These are phyloP conservation scores for Bruguiera gymnorhiza DNA, from an alignment of 345 rosid genomes.

Conservation along the genomic window DNA sequence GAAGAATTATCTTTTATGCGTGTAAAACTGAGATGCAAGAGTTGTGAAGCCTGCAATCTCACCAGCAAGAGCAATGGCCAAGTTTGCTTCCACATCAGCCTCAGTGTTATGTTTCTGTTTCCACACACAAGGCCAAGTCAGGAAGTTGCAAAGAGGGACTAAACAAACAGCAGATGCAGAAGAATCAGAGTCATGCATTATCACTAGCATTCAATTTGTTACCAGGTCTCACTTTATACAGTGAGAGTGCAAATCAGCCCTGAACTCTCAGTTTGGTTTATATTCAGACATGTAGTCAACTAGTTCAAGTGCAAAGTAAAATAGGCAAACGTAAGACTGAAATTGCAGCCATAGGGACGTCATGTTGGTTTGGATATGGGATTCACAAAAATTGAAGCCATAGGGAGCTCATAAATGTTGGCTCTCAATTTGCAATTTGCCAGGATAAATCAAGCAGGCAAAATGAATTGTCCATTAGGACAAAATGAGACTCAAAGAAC, in stretches of 20 bases:
- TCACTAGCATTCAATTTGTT: too few relatives aligned
- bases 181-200: too few relatives aligned
- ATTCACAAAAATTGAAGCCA: background rate
- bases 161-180: too few relatives aligned
- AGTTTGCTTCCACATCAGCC: background rate
- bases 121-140: background rate
- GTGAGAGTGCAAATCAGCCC: too few relatives aligned
- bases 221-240: too few relatives aligned
- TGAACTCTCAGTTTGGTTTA: too few relatives aligned
- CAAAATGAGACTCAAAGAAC: background rate
- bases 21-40: background rate
- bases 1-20: background rate
- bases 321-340: too few relatives aligned
- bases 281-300: too few relatives aligned
- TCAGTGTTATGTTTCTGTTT: background rate
- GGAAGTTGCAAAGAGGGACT: background rate
- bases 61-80: background rate
- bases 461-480: background rate
- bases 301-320: too few relatives aligned
- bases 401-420: background rate
- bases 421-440: background rate
- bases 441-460: background rate
- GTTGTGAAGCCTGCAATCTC: background rate
- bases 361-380: background rate
- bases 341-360: background rate